A percentile compares a stretch with the other conserved stretches of the same genome.
These are phyloP conservation scores for Pholiota molesta DNA, from an alignment of 768 basidiomycete species.

Conservation along the genomic window DNA sequence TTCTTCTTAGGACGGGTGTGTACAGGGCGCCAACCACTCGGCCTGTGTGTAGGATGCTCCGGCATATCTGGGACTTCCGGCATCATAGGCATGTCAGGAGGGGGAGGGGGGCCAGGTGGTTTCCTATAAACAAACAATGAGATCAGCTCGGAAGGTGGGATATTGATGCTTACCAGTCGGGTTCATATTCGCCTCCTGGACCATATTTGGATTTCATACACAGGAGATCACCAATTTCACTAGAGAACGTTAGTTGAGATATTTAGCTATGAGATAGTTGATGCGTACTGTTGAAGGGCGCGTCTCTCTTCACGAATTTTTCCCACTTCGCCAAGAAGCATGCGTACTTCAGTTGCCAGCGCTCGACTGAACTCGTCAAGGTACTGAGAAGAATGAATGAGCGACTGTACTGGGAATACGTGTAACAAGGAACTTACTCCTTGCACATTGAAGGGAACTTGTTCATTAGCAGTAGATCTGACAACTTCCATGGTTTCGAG, in stretches of 20 bases:
- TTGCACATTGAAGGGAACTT: constrained; percentile 84
- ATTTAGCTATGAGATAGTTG: background rate
- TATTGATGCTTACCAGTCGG: constrained; percentile 60
- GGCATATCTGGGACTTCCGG: constrained; percentile 31
- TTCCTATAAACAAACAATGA: constrained; percentile 33
- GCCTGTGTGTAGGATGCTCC: constrained; percentile 43
- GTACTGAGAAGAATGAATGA: constrained; percentile 49
- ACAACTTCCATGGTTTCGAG: constrained; percentile 70
- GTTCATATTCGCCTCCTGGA: constrained; percentile 85
- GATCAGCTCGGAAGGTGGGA: background rate
- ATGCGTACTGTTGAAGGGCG: constrained; percentile 73
- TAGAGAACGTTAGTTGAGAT: constrained; percentile 25
- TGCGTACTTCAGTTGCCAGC: constrained; percentile 79
- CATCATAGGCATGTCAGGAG: constrained; percentile 41
- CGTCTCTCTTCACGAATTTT: constrained; percentile 81
- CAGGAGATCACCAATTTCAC: constrained; percentile 76
- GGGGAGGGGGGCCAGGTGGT: constrained; percentile 45
- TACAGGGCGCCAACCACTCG: constrained; percentile 69
- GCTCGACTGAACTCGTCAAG: constrained; percentile 89
- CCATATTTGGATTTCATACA: constrained; percentile 75
- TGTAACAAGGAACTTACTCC: constrained; percentile 52
- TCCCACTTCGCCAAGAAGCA: constrained; percentile 83
- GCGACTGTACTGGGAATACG: background rate
- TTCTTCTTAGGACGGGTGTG: constrained; percentile 48
- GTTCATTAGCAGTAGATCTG: constrained; percentile 70